phyloP scores from a whole-genome alignment of 2,329 filamentous ascomycete genomes.

The Chaetothyriales sp. region DNA sequence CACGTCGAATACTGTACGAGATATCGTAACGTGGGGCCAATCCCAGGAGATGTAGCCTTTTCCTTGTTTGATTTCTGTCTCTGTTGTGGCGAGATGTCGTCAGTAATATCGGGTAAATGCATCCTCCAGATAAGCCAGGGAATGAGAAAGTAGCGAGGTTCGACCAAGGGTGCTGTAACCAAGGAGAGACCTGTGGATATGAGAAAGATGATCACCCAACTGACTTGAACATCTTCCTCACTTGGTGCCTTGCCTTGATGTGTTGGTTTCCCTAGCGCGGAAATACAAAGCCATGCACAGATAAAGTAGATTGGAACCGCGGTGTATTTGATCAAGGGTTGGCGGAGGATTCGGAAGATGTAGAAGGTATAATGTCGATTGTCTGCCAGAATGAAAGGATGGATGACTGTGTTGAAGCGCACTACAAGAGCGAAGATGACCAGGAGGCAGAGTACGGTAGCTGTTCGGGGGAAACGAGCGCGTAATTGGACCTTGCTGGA shows the following conservation, averaged over 20 bases:
- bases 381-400: slow-evolving; percentile 90
- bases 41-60: slow-evolving; percentile 13
- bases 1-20: background rate
- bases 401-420: slow-evolving; percentile 77
- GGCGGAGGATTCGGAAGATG: slow-evolving; percentile 70
- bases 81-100: background rate
- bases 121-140: slow-evolving; percentile 90
- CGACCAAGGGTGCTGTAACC: slow-evolving; percentile 78
- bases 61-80: slow-evolving; percentile 7
- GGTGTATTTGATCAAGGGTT: slow-evolving; percentile 51
- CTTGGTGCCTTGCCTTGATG: slow-evolving; percentile 14
- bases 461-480: slow-evolving; percentile 26
- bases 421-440: slow-evolving; percentile 40
- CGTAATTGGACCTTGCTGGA: slow-evolving; percentile 14
- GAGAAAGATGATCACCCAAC: slow-evolving; percentile 50
- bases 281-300: slow-evolving; percentile 56
- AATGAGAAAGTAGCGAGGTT: slow-evolving; percentile 90
- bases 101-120: slow-evolving; percentile 40
- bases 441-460: slow-evolving; percentile 25
- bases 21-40: slow-evolving; percentile 18
- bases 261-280: slow-evolving; percentile 37
- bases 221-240: slow-evolving; percentile 25
- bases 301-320: slow-evolving; percentile 58
- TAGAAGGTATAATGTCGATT: slow-evolving; percentile 98
- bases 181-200: slow-evolving; percentile 63